These are phyloP conservation scores for Nannizziopsis arthrosporioides DNA, from an alignment of 2,329 filamentous ascomycete genomes.

Conservation along the genomic window DNA sequence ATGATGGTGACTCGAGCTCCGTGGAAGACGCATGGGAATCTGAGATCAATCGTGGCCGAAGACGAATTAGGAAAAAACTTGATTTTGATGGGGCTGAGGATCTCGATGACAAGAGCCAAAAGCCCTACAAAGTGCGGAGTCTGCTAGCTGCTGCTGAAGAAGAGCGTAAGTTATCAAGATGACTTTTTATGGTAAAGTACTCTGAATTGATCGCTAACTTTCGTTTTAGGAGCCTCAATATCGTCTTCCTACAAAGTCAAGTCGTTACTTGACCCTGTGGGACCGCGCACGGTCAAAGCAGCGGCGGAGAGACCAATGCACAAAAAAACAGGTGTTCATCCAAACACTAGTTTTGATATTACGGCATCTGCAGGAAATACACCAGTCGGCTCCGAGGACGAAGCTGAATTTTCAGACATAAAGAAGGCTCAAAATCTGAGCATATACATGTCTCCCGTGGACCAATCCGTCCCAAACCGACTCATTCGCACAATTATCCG, in stretches of 20 bases:
- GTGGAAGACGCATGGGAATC: conserved; percentile 51
- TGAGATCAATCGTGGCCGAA: conserved; percentile 30
- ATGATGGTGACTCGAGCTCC: conserved; percentile 38
- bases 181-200: background rate
- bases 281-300: conserved; percentile 52
- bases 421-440: conserved; percentile 75
- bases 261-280: conserved; percentile 47
- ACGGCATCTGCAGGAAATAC: conserved; percentile 47
- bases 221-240: conserved; percentile 42
- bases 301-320: conserved; percentile 46
- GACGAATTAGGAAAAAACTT: conserved; percentile 24
- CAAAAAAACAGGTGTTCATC: conserved; percentile 52
- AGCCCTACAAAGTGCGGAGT: conserved; percentile 42
- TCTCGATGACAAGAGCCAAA: conserved; percentile 16
- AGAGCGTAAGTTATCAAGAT: conserved; percentile 50
- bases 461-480: conserved; percentile 62
- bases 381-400: conserved; percentile 70
- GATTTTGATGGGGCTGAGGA: conserved; percentile 11
- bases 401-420: conserved; percentile 73
- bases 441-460: conserved; percentile 66
- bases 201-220: conserved; percentile 9
- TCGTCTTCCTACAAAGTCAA: conserved; percentile 47
- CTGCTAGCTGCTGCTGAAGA: conserved; percentile 64
- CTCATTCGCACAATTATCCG: conserved; percentile 82
- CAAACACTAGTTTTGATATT: conserved; percentile 72